Base-by-base conservation (phyloP, 805 yeast species). In the Nematodospora valgi region DNA sequence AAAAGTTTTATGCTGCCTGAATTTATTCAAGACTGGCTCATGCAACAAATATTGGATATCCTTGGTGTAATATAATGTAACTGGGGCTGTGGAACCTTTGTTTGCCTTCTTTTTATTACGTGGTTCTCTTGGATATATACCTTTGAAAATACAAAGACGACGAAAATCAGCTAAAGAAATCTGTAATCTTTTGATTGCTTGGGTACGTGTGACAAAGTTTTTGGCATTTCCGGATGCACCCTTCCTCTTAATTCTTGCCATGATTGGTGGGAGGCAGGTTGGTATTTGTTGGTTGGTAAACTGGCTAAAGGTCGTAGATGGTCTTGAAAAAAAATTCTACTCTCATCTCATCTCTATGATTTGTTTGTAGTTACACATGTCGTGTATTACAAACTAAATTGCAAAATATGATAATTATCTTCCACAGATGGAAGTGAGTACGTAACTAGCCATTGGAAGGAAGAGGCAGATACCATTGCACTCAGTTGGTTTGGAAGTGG, bases 121-220 rank as follows among this genome's bases (percentile, higher is more conserved):
- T 30, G 98, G 98, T 57, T 88, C 97, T 59, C 98, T 78, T 36
- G 98, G 98, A 58, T 87, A 93, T 45, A 93, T 89, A 34, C 98
- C 98, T 62, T 93, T 93, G 74, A 93, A 87, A 58, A 93, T 93
- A 74, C 98, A 93, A 56, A 93, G 74, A 54, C 98, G 80, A 67
- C 96, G 80, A 76, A 93, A 93, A 65, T 93, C 98, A 9, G 97
- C 97, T 32, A 93, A 72, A 2, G 97, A 84, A 19, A 93, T 83
- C 64, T 93, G 98, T 43, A 93, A 70, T 58, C 82, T 87, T 62
- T 82, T 81, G 32, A 93, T 82, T 4, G 98, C 98, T 60, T 87
- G 96, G 1, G 96, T 82, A 64, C 98, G 78, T 30, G 97, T 89
- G 56, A 93, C 74, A 64, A 82, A 93, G 63, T 87, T 86, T 66